Evolutionary conservation across 2,329 filamentous ascomycete genomes (phyloP).

Genomic region (Chrysosporium keratinophilum): DNA sequence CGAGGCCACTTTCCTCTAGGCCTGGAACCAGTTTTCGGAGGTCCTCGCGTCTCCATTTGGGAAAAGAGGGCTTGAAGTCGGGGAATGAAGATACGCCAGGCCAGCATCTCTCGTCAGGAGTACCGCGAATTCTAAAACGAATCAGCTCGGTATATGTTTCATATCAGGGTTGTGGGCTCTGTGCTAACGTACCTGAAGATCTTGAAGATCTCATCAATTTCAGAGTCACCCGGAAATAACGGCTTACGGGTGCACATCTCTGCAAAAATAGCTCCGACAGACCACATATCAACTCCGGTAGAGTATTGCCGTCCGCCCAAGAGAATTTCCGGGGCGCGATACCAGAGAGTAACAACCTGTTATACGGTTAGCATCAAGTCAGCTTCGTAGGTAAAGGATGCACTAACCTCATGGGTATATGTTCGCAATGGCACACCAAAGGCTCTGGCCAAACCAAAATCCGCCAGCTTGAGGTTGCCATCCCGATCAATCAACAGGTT

Average conservation of each 20-base stretch:
- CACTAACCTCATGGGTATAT: constrained; percentile 70
- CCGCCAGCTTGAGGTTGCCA: constrained; percentile 94
- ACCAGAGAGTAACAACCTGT: constrained; percentile 83
- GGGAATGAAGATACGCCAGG: constrained; percentile 90
- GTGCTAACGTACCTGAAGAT: constrained; percentile 61
- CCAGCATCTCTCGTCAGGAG: constrained; percentile 71
- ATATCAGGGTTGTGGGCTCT: neutral
- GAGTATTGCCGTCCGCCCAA: constrained; percentile 86
- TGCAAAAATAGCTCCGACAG: constrained; percentile 84
- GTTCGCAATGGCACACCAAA: constrained; percentile 86
- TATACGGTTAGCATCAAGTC: neutral
- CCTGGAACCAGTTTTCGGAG: constrained; percentile 56
- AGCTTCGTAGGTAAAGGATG: neutral
- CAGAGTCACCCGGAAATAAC: constrained; percentile 82
- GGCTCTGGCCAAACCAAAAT: constrained; percentile 88
- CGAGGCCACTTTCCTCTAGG: constrained; percentile 53
- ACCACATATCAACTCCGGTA: constrained; percentile 94
- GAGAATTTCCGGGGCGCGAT: constrained; percentile 80
- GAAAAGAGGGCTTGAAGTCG: constrained; percentile 85
- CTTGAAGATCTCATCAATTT: constrained; percentile 92
- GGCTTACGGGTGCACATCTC: constrained; percentile 95
- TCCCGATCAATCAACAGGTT: constrained; percentile 92
- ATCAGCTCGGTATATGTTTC: constrained; percentile 1
- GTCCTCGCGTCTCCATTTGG: constrained; percentile 72
- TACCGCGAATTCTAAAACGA: constrained; percentile 58